phyloP scores from a whole-genome alignment of 306 rosid species.

The Inga oerstediana region DNA sequence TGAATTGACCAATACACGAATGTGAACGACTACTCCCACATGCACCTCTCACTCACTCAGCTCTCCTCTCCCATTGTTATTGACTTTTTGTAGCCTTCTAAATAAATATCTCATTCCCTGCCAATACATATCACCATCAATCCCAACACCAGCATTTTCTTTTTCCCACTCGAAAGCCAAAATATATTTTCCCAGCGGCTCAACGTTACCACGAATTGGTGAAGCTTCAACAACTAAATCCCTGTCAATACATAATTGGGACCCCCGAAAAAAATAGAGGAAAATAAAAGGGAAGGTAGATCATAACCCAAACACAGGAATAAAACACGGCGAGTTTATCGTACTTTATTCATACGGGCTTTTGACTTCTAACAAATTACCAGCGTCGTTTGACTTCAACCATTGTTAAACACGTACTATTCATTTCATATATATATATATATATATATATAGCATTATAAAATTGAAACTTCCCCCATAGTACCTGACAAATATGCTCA shows the following conservation, averaged over 20 bases:
- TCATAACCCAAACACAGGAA: conserved; percentile 9
- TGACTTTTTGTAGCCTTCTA: conserved; percentile 29
- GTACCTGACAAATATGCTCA: conserved; percentile 28
- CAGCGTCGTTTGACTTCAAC: conserved; percentile 8
- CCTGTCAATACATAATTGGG: neutral
- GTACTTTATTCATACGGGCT: neutral
- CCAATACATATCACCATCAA: neutral
- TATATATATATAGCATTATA: neutral
- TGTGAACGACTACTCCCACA: neutral
- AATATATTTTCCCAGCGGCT: neutral
- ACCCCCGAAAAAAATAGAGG: neutral
- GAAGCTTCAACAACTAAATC: conserved; percentile 9
- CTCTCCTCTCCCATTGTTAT: neutral
- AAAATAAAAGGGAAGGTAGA: neutral
- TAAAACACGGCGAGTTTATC: neutral
- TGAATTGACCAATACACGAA: conserved; percentile 31
- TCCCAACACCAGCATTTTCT: neutral
- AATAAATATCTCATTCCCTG: conserved; percentile 26
- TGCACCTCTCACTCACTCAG: no score
- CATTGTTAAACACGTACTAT: neutral
- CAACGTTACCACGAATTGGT: neutral
- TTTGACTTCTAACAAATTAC: conserved; percentile 31
- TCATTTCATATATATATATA: neutral
- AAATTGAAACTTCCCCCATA: neutral
- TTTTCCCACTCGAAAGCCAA: conserved; percentile 3